A percentile compares a stretch with the other conserved stretches of the same genome.
phyloP scores from a whole-genome alignment of 108 stramenopile species.

The Cyclotella choctawhatcheeana region DNA sequence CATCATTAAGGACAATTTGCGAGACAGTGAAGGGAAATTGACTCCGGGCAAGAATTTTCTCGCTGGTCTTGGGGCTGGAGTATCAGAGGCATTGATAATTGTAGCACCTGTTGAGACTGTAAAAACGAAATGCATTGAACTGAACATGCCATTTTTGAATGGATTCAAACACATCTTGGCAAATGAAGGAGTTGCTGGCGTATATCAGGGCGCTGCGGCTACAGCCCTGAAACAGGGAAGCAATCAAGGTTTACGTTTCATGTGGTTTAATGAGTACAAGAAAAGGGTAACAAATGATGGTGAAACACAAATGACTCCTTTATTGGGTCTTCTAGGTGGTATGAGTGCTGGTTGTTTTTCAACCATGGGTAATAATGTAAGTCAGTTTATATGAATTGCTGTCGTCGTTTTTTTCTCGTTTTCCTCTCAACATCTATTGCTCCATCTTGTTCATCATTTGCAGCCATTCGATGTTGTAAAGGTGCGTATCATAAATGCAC shows the following conservation, averaged over 20 bases:
- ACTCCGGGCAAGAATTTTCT: conserved; percentile 89
- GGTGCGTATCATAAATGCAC: conserved; percentile 24
- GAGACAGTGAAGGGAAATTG: conserved; percentile 88
- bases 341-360: conserved; percentile 97
- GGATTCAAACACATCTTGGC: conserved; percentile 86
- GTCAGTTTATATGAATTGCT: too few species aligned
- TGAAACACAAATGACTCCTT: conserved; percentile 73
- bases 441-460: neutral
- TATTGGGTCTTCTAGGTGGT: conserved; percentile 92
- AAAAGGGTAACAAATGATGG: conserved; percentile 78
- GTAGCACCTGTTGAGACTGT: conserved; percentile 98
- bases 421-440: neutral
- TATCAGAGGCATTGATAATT: conserved; percentile 89
- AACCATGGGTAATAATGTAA: conserved; percentile 95
- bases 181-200: conserved; percentile 91
- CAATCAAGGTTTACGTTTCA: conserved; percentile 98
- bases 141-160: conserved; percentile 84
- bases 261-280: conserved; percentile 98
- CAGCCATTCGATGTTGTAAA: conserved; percentile 96
- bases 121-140: conserved; percentile 96
- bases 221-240: conserved; percentile 97
- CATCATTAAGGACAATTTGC: conserved; percentile 77
- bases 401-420: too few species aligned
- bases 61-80: conserved; percentile 95
- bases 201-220: conserved; percentile 93